Base-by-base conservation (phyloP, 345 rosid species). In the Eutrema japonicum region DNA sequence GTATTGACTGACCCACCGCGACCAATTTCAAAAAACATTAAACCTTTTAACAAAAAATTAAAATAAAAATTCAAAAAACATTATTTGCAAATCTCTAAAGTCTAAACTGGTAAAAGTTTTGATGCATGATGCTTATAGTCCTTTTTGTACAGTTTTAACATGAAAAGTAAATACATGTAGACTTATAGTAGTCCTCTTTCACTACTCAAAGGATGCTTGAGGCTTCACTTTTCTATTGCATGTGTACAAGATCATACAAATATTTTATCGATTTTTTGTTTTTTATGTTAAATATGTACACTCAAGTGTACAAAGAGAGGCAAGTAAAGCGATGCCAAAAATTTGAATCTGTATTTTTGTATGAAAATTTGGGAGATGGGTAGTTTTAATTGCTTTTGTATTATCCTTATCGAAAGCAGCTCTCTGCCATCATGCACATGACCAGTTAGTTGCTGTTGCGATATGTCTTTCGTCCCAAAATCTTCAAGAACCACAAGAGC, bases 391-490 rank as follows among this genome's bases (percentile, higher is more conserved):
- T 12, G 10, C 7, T 30, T 45, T 63, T 63, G 68, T 63, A n/a
- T 45, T 55, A 49, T 47, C 53, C 51, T 43, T 45, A 36, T 26
- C 22, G 22, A 36, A 63, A 7, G 37, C 36, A 49, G 22, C 41
- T 65, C 70, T 65, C 70, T 65, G 70, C 33, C 70, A 65, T 50
- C 52, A 65, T 49, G 47, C 70, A 65, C 70, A 65, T 65, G 70
- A 36, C 58, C 54, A 63, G 9, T 63, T 30, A 30, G 54, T 46
- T 63, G 53, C 54, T 63, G 68, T 6, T 63, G 16, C 30, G 8
- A 63, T 32, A 35, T 56, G 42, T 8, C 12, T n/a, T 54, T 56
- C 27, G 27, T n/a, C 16, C 41, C 47, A 40, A 60, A 22, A 18
- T 18, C 14, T 38, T 40, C 47, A 10, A 40, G 26, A 22, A 22